Evolutionary conservation across 495 filamentous ascomycete species (phyloP), one percentile per base, ranked within the genome.

Genomic region (Lophium mytilinum): DNA sequence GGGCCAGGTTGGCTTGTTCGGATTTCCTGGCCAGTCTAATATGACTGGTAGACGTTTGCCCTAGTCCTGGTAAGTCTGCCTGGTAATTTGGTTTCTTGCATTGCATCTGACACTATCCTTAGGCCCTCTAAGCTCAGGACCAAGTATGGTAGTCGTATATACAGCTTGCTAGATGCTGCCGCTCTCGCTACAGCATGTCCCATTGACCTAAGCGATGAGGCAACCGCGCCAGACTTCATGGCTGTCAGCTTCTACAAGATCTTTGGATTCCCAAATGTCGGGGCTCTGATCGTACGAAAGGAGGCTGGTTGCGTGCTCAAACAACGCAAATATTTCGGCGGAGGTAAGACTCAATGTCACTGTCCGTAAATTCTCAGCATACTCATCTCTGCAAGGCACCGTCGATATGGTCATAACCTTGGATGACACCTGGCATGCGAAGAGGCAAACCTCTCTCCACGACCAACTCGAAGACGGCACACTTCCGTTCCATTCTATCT

Each of bases 181-280:
- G 85, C 88, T 14, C 71, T 85, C 46, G 85, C 81, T 10, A 82
- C 86, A 62, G 90, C 86, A 17, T 74, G 76, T 3, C 80, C 78
- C 3, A 70, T 90, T 54, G 76, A 81, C 59, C 76, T 92, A 24
- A 77, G 73, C 42, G 75, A 89, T 56, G 63, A 78, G 1, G 71
- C 74, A 9, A 69, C 66, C 15, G 83, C 86, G 9, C 86, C 87
- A 0, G 88, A 92, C 61, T 90, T 90, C 58, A 81, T 76, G 7
- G 81, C 79, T 37, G 56, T 90, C 19, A 87, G 83, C 9, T 82
- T 90, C 65, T 90, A 90, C 69, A 92, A 92, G 69, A 86, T 90
- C 51, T 90, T 90, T 65, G 87, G 87, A 12, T 87, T 88, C 55
- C 87, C 87, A 0, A 83, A 90, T 53, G 75, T 92, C 14, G 88